phyloP scores from a whole-genome alignment of 2,329 filamentous ascomycete species.

The Microdochium bolleyi region DNA sequence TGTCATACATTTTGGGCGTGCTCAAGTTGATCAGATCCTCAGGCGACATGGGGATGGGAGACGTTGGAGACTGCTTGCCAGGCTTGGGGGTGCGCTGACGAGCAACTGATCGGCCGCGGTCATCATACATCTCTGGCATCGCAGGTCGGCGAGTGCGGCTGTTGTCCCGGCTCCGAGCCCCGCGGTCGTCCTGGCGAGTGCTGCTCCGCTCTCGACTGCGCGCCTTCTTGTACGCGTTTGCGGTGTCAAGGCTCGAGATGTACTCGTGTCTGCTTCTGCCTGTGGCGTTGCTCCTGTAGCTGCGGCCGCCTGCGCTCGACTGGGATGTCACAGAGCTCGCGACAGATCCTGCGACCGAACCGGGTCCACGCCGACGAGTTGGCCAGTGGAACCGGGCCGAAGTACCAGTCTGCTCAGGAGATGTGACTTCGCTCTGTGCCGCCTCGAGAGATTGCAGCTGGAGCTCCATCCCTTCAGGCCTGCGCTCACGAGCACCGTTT shows the following conservation, averaged over 20 bases:
- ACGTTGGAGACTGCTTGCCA: constrained; percentile 81
- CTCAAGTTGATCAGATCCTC: constrained; percentile 67
- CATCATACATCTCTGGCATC: constrained; percentile 50
- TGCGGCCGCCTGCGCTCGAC: constrained; percentile 40
- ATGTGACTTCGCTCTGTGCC: constrained; percentile 41
- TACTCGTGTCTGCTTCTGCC: constrained; percentile 73
- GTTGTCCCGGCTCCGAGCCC: constrained; percentile 31
- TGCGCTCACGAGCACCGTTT: constrained; percentile 69
- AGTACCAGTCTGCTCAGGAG: constrained; percentile 48
- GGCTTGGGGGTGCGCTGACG: constrained; percentile 60
- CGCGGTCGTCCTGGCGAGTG: constrained; percentile 32
- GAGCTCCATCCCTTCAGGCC: constrained; percentile 61
- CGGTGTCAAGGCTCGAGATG: constrained; percentile 77
- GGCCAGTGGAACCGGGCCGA: constrained; percentile 49
- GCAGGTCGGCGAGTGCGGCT: constrained; percentile 33
- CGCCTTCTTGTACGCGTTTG: constrained; percentile 52
- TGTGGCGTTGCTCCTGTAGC: constrained; percentile 39
- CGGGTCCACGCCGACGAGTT: constrained; percentile 41
- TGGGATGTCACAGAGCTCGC: constrained; percentile 49
- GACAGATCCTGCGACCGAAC: constrained; percentile 48
- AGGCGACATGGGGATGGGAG: constrained; percentile 88
- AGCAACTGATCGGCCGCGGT: constrained; percentile 55
- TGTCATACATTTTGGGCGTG: constrained; percentile 28
- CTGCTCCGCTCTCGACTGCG: constrained; percentile 47
- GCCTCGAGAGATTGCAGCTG: constrained; percentile 53